Base-by-base conservation (phyloP, 345 rosid species). In the Moringa oleifera region DNA sequence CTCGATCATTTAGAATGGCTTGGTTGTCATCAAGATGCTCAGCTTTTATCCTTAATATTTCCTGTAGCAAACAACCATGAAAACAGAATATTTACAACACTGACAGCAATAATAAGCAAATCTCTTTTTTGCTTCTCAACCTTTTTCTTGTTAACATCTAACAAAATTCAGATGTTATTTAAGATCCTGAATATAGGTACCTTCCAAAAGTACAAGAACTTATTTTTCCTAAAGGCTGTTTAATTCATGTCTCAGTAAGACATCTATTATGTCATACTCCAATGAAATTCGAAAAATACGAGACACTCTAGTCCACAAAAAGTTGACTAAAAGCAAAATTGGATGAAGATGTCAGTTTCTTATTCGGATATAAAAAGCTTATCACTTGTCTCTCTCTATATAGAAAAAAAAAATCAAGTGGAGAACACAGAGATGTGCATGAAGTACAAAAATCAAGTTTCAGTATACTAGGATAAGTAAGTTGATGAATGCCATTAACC, bases 11-110 rank as follows among this genome's bases (percentile, higher is more conserved):
- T 51, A 86, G 71, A 75, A 92, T 73, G 3, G 93, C 84, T 70
- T 89, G 88, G 63, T 71, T 72, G 68, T 92, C 98, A 64, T 85
- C 95, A 25, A 89, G 89, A 75, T 92, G 98, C 73, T 92, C 96
- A 0, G 83, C 84, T 74, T 77, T 87, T 70, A 92, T 72, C 75
- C 98, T 80, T 20, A 57, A 62, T 62, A 92, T 80, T 84, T 92
- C 98, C 98, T 92, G 95, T 67, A 63, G 57, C 56, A 63, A 4
- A 23, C 6, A 18, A 18, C 2, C 22, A 18, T 10, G 20, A 2
- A 51, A 7, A 8, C 20, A 51, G 1, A 12, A 41, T 11, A 5
- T 4, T 41, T 41, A 41, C 12, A 1, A 7, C 6, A 41, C 12
- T 15, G 12, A 41, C 13, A 5, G 13, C 47, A 5, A 41, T 7